Percentiles rank a stretch among this genome's conserved stretches.
Conservation (phyloP, 1,139 yeast species). For the Oligophagozyma castellii region DNA sequence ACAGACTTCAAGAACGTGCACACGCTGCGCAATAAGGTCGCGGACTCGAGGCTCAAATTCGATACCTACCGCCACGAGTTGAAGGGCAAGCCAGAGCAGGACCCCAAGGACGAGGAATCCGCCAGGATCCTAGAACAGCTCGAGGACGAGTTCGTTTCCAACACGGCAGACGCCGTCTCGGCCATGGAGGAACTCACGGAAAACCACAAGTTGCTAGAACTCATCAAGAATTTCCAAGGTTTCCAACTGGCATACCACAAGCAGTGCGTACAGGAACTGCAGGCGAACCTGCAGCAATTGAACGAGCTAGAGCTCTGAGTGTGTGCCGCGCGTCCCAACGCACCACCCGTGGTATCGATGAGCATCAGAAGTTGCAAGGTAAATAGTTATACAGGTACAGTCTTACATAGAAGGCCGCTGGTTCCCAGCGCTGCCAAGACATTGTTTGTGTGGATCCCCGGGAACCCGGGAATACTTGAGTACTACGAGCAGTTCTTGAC, state of each 20-base stretch:
- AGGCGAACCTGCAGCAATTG: conserved; percentile 29
- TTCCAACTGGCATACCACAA: conserved; percentile 62
- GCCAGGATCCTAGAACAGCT: conserved; percentile 35
- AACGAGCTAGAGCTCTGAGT: conserved; percentile 23
- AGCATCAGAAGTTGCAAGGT: no score
- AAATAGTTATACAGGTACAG: no score
- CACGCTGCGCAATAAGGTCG: conserved; percentile 52
- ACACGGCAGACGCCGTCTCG: conserved; percentile 63
- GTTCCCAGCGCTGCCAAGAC: no score
- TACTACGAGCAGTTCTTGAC: conserved; percentile 39
- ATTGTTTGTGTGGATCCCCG: conserved; percentile 47
- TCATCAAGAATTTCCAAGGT: conserved; percentile 47
- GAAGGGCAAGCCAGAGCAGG: conserved; percentile 4
- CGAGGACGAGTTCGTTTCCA: conserved; percentile 69
- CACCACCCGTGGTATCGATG: neutral
- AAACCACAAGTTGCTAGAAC: conserved; percentile 48
- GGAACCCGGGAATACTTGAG: conserved; percentile 53
- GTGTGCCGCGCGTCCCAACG: no score
- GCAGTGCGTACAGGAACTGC: conserved; percentile 33
- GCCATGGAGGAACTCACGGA: conserved; percentile 59
- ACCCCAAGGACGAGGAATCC: conserved; percentile 7
- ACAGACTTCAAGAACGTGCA: conserved; percentile 48
- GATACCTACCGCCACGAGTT: conserved; percentile 49
- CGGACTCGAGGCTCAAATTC: conserved; percentile 52
- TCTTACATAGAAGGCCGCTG: no score